Evolutionary conservation across 352 stramenopile species (phyloP), one percentile per base, ranked within the genome.

Genomic region (Phytophthora cryptogea): DNA sequence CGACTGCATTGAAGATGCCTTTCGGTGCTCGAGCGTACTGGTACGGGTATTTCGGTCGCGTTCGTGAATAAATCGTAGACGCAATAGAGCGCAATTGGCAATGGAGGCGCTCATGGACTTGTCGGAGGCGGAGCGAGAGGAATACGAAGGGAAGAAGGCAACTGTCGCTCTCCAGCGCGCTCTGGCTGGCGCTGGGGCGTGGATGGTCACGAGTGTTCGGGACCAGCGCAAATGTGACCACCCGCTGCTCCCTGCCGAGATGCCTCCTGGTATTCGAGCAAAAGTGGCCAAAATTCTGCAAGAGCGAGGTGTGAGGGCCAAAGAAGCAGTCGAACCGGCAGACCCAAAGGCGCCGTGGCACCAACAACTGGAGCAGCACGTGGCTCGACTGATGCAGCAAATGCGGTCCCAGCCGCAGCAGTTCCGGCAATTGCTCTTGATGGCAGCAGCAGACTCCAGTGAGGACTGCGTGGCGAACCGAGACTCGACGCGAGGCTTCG

Each of bases 301-400:
- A 11, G 53, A 66, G 20, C 26, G 53, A 62, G 31, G 48, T 8
- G 28, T 43, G 10, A 54, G 57, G 13, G 59, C 69, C 10, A 58
- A 69, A 7, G 16, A 48, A 7, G 17, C n/a, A 16, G 27, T 43
- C 23, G 60, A 65, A 48, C 28, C 31, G 0, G 28, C 52, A 6
- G 60, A 69, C 3, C 40, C 59, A 4, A 72, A 69, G 36, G 59
- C 54, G 9, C 59, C 52, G 7, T 88, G 78, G 78, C 67, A 68
- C 5, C 56, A 57, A 13, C 63, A 80, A 52, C 52, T 88, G 8
- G 66, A 86, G 42, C 56, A 66, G 13, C 74, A 88, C 27, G 68
- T 85, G 4, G 63, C 60, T 8, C 69, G 74, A 28, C 52, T 89
- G 43, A 62, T 89, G 49, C 63, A 72, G 16, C 64, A 75, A 53